phyloP scores from a whole-genome alignment of 2,329 filamentous ascomycete genomes.

The Nemania serpens region DNA sequence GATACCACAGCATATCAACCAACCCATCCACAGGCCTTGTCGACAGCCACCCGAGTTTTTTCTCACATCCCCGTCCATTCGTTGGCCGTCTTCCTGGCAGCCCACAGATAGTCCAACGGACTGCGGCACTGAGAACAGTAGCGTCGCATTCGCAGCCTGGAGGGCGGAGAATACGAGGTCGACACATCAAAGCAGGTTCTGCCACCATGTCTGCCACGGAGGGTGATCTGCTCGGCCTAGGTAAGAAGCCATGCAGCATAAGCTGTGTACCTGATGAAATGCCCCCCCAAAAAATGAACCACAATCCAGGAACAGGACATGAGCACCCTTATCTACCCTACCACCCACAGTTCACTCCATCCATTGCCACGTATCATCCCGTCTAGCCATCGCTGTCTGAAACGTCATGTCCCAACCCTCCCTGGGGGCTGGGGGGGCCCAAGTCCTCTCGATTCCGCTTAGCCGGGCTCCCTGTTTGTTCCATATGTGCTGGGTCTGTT shows the following conservation, averaged over 20 bases:
- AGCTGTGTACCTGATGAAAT: slow-evolving; percentile 1
- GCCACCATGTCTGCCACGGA: slow-evolving; percentile 27
- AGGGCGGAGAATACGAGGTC: slow-evolving; percentile 21
- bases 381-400: slow-evolving; percentile 13
- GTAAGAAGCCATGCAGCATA: slow-evolving; percentile 25
- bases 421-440: slow-evolving; percentile 14
- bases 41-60: not conserved
- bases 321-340: not conserved
- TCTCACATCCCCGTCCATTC: slow-evolving; percentile 7
- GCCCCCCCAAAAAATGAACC: slow-evolving; percentile 2
- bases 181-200: slow-evolving; percentile 23
- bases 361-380: slow-evolving; percentile 2
- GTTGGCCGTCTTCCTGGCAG: slow-evolving; percentile 7
- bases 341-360: not conserved
- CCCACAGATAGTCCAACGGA: slow-evolving; percentile 14
- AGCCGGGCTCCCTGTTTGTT: slow-evolving; percentile 47
- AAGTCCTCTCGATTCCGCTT: slow-evolving; percentile 43
- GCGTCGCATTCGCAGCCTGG: slow-evolving; percentile 13
- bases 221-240: slow-evolving; percentile 32
- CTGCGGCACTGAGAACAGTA: slow-evolving; percentile 22
- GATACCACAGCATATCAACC: slow-evolving; percentile 22
- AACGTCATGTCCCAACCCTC: not conserved
- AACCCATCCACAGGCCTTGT: not conserved
- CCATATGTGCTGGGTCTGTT: slow-evolving; percentile 53
- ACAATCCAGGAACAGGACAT: not conserved